A percentile compares a stretch with the other conserved stretches of the same genome.
Evolutionary conservation across 345 rosid genomes (phyloP).

Genomic region (Adansonia digitata): DNA sequence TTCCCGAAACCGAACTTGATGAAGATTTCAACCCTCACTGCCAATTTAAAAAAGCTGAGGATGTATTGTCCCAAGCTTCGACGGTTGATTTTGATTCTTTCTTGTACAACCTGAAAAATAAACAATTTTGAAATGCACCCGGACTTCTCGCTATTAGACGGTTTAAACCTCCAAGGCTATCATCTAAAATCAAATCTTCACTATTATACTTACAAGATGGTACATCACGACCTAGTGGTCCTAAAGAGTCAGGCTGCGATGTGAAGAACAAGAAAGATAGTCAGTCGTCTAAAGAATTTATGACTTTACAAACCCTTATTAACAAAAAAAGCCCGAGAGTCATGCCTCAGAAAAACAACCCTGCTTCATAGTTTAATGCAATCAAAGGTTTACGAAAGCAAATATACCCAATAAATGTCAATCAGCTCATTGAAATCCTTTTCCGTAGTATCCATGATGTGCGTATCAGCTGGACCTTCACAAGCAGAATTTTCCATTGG

Average conservation of each 20-base stretch:
- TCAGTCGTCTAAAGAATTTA: neutral
- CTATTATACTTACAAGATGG: conserved; percentile 58
- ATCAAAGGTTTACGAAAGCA: neutral
- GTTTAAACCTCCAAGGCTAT: conserved; percentile 82
- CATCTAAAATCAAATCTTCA: conserved; percentile 63
- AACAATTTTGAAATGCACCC: conserved; percentile 88
- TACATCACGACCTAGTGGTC: conserved; percentile 68
- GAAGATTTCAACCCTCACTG: conserved; percentile 27
- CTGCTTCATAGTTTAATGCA: neutral
- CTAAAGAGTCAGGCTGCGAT: conserved; percentile 88
- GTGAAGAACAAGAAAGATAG: conserved; percentile 14
- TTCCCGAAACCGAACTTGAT: neutral
- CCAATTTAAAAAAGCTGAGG: conserved; percentile 41
- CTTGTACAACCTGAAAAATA: conserved; percentile 56
- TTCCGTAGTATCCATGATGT: conserved; percentile 31
- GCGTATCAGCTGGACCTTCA: conserved; percentile 38
- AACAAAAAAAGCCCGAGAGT: too few species aligned
- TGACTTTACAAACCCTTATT: neutral
- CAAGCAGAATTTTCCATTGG: conserved; percentile 26
- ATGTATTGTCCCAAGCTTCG: conserved; percentile 45
- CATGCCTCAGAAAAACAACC: neutral
- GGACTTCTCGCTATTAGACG: conserved; percentile 89
- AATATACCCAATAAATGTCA: conserved; percentile 79
- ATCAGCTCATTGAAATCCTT: conserved; percentile 53
- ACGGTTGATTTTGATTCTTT: conserved; percentile 57